Evolutionary conservation across 352 stramenopile genomes (phyloP).

Genomic region (Phytophthora litchii): DNA sequence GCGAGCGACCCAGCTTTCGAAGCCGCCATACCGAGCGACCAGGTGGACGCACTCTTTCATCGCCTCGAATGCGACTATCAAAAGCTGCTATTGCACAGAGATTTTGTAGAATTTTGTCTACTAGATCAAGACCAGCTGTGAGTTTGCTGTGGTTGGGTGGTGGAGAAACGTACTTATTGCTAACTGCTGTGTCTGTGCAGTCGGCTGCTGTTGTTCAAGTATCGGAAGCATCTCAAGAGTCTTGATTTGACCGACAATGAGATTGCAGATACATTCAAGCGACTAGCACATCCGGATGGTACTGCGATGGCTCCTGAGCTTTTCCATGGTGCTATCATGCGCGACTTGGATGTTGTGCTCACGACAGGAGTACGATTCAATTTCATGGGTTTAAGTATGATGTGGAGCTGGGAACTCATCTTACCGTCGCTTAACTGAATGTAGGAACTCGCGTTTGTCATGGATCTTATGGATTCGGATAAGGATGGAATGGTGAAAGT

Average conservation of each 20-base stretch:
- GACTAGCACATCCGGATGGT: slow-evolving; percentile 44
- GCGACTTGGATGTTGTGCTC: slow-evolving; percentile 80
- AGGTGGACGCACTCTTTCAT: slow-evolving; percentile 78
- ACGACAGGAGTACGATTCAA: slow-evolving; percentile 63
- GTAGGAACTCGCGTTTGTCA: slow-evolving; percentile 69
- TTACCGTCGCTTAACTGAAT: background rate
- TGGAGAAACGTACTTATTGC: background rate
- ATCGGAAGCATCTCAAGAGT: slow-evolving; percentile 62
- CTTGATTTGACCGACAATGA: slow-evolving; percentile 79
- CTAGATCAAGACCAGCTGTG: slow-evolving; percentile 83
- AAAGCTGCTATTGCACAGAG: slow-evolving; percentile 61
- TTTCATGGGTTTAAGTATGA: background rate
- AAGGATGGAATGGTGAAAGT: slow-evolving; percentile 69
- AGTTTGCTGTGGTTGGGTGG: slow-evolving; percentile 8
- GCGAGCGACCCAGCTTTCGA: slow-evolving; percentile 80
- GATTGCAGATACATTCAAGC: slow-evolving; percentile 75
- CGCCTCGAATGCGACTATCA: slow-evolving; percentile 64
- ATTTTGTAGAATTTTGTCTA: slow-evolving; percentile 86
- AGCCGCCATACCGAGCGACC: slow-evolving; percentile 68
- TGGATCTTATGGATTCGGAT: slow-evolving; percentile 74
- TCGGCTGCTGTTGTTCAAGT: slow-evolving; percentile 79
- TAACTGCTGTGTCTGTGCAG: slow-evolving; percentile 27
- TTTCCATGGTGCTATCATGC: slow-evolving; percentile 63
- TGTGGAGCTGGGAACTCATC: background rate
- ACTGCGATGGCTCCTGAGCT: slow-evolving; percentile 58